Conservation (phyloP, 495 filamentous ascomycete species). For the Aspergillus cavernicola region DNA sequence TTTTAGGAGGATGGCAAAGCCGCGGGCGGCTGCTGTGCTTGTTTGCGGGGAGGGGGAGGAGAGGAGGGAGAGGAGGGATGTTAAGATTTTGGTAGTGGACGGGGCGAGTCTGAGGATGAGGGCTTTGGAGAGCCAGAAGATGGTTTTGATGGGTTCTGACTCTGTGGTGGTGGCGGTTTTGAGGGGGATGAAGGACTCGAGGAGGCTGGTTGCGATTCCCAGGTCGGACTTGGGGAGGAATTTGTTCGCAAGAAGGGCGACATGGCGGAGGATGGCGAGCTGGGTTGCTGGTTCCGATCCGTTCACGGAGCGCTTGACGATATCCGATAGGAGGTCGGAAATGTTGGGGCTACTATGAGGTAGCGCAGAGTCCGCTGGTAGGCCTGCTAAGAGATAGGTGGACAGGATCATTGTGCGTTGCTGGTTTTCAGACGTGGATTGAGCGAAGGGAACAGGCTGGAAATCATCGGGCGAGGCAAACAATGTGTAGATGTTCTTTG, state of each 20-base stretch:
- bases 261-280: conserved; percentile 53
- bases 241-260: conserved; percentile 65
- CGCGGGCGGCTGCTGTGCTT: conserved; percentile 50
- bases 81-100: conserved; percentile 45
- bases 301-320: conserved; percentile 34
- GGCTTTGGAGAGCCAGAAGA: conserved; percentile 56
- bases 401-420: conserved; percentile 56
- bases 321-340: conserved; percentile 35
- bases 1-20: conserved; percentile 58
- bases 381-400: conserved; percentile 57
- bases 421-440: conserved; percentile 31
- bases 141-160: conserved; percentile 33
- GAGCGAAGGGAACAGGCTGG: conserved; percentile 37
- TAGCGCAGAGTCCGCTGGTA: conserved; percentile 40
- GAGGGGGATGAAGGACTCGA: conserved; percentile 32
- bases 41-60: conserved; percentile 35
- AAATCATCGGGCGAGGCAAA: conserved; percentile 41
- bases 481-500: conserved; percentile 54
- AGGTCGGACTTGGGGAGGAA: conserved; percentile 51
- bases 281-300: conserved; percentile 40
- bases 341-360: conserved; percentile 35
- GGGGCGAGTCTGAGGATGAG: conserved; percentile 48
- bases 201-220: conserved; percentile 25
- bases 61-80: conserved; percentile 54
- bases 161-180: conserved; percentile 15